Evolutionary conservation across 2,329 filamentous ascomycete species (phyloP).

Genomic region (Microsporum ferrugineum): DNA sequence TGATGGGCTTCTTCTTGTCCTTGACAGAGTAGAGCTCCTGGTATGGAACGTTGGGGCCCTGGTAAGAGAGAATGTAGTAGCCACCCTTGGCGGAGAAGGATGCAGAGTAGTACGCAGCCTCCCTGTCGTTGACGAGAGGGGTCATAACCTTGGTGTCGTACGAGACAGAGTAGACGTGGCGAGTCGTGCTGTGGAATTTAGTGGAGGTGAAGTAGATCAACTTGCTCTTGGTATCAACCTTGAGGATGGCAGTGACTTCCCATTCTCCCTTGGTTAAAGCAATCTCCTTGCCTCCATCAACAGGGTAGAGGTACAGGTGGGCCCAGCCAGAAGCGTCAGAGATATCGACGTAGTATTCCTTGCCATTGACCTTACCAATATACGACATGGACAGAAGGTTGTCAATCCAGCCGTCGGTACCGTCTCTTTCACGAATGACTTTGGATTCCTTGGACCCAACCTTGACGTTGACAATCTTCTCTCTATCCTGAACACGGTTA

Average conservation of each 20-base stretch:
- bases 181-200: constrained; percentile 54
- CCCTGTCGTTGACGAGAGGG: constrained; percentile 50
- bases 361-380: constrained; percentile 29
- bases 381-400: constrained; percentile 37
- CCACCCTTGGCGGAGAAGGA: constrained; percentile 52
- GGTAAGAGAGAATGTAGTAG: constrained; percentile 56
- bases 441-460: constrained; percentile 37
- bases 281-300: constrained; percentile 44
- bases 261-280: constrained; percentile 54
- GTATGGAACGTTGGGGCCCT: constrained; percentile 56
- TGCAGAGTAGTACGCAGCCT: constrained; percentile 50
- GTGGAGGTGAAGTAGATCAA: constrained; percentile 56
- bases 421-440: constrained; percentile 47
- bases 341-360: constrained; percentile 52
- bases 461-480: constrained; percentile 52
- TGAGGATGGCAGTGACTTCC: constrained; percentile 51
- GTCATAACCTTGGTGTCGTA: constrained; percentile 43
- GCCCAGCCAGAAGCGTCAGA: constrained; percentile 55
- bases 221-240: constrained; percentile 46
- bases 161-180: constrained; percentile 56
- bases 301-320: constrained; percentile 54
- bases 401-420: constrained; percentile 51
- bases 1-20: constrained; percentile 44
- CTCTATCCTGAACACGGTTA: constrained; percentile 56
- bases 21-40: constrained; percentile 51